phyloP scores from a whole-genome alignment of 495 filamentous ascomycete genomes.

The Penicillium ochrochloron region DNA sequence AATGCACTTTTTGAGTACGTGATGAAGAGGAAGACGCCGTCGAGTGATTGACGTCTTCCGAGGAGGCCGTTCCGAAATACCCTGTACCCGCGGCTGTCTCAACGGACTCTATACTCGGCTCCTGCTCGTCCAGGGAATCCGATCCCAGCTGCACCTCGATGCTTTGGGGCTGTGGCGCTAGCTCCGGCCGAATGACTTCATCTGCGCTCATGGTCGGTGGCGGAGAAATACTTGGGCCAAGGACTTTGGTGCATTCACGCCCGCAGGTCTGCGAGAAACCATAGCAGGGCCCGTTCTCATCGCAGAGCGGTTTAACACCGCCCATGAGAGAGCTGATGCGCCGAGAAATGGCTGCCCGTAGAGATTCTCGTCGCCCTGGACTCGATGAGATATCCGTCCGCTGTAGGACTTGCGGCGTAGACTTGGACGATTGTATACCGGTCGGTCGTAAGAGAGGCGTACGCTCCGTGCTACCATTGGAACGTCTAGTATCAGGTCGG shows the following conservation, averaged over 20 bases:
- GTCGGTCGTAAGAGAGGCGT: constrained; percentile 48
- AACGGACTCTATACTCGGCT: constrained; percentile 16
- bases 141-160: constrained; percentile 22
- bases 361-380: constrained; percentile 38
- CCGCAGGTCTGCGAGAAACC: constrained; percentile 87
- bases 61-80: constrained; percentile 23
- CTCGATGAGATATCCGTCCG: constrained; percentile 7
- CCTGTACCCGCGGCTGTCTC: constrained; percentile 14
- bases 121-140: background rate
- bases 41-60: constrained; percentile 19
- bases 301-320: constrained; percentile 70
- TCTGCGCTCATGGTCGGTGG: constrained; percentile 16
- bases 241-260: constrained; percentile 65
- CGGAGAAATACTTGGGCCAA: constrained; percentile 18
- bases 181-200: constrained; percentile 14
- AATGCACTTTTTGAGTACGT: constrained; percentile 10
- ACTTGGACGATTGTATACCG: constrained; percentile 25
- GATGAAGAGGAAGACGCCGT: constrained; percentile 23
- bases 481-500: constrained; percentile 24
- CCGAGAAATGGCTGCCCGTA: constrained; percentile 45
- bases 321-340: constrained; percentile 67
- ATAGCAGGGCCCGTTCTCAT: constrained; percentile 76
- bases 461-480: constrained; percentile 40
- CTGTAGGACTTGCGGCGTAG: constrained; percentile 33
- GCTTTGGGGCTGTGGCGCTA: constrained; percentile 23